Conservation (phyloP, 805 yeast genomes). For the Myxozyma sirexii region DNA sequence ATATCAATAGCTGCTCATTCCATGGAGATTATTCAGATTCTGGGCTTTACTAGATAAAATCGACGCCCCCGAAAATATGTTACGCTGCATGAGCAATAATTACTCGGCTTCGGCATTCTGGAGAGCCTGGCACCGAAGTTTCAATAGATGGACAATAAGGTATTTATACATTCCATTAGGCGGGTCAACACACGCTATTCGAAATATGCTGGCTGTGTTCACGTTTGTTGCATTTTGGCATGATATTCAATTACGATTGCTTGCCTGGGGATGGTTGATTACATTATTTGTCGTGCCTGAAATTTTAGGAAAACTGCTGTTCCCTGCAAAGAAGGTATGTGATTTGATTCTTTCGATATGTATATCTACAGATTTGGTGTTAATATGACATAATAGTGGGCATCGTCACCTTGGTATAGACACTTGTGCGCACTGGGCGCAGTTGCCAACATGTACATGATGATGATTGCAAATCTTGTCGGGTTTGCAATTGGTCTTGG, state of each 20-base stretch:
- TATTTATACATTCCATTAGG: conserved; percentile 92
- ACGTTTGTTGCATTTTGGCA: conserved; percentile 98
- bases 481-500: conserved; percentile 94
- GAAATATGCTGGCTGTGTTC: conserved; percentile 82
- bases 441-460: conserved; percentile 89
- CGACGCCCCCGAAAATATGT: conserved; percentile 98
- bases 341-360: too few species aligned
- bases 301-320: conserved; percentile 56
- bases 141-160: conserved; percentile 83
- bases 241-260: conserved; percentile 82
- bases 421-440: conserved; percentile 86
- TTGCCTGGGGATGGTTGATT: conserved; percentile 95
- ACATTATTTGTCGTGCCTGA: conserved; percentile 90
- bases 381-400: conserved; percentile 42
- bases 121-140: conserved; percentile 99
- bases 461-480: conserved; percentile 94
- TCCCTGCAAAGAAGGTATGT: conserved; percentile 40
- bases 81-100: conserved; percentile 92
- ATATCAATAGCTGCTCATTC: conserved; percentile 60
- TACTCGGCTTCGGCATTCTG: conserved; percentile 93
- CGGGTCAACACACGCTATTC: conserved; percentile 69
- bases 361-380: background rate
- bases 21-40: conserved; percentile 93
- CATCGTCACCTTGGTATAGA: conserved; percentile 67
- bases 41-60: conserved; percentile 93